These are phyloP conservation scores for Primulina eburnea DNA, from an alignment of 257 asterid genomes.

Conservation along the genomic window DNA sequence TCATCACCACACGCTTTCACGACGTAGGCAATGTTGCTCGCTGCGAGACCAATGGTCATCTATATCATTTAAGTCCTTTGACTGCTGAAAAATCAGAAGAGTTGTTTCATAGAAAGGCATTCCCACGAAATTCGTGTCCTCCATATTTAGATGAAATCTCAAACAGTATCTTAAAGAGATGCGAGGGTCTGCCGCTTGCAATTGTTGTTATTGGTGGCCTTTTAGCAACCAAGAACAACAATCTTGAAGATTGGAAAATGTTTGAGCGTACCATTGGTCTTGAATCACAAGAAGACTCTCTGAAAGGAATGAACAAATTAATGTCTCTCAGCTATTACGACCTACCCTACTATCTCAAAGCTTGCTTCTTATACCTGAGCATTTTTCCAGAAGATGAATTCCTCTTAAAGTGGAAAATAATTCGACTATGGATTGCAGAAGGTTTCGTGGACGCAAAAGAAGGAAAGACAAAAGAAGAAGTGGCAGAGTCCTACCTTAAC, in stretches of 20 bases:
- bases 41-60: conserved; percentile 1
- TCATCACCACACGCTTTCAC: conserved; percentile 24
- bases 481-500: conserved; percentile 15
- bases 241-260: conserved; percentile 25
- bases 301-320: background rate
- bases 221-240: conserved; percentile 17
- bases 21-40: conserved; percentile 1
- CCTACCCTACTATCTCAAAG: conserved; percentile 20
- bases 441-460: conserved; percentile 18
- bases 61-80: conserved; percentile 19
- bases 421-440: conserved; percentile 24
- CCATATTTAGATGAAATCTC: conserved; percentile 14
- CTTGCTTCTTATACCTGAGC: conserved; percentile 24
- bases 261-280: conserved; percentile 23
- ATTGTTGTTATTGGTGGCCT: conserved; percentile 26
- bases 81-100: background rate
- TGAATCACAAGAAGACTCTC: conserved; percentile 20
- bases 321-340: conserved; percentile 23
- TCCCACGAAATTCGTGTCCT: conserved; percentile 23
- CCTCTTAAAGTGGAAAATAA: background rate
- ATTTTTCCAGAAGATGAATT: conserved; percentile 10
- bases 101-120: conserved; percentile 23
- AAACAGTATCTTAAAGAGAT: conserved; percentile 3
- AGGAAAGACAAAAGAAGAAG: conserved; percentile 18
- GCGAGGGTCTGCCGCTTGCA: conserved; percentile 32